Base-by-base conservation (phyloP, 2,329 filamentous ascomycete species). In the Pseudomassariella vexata region DNA sequence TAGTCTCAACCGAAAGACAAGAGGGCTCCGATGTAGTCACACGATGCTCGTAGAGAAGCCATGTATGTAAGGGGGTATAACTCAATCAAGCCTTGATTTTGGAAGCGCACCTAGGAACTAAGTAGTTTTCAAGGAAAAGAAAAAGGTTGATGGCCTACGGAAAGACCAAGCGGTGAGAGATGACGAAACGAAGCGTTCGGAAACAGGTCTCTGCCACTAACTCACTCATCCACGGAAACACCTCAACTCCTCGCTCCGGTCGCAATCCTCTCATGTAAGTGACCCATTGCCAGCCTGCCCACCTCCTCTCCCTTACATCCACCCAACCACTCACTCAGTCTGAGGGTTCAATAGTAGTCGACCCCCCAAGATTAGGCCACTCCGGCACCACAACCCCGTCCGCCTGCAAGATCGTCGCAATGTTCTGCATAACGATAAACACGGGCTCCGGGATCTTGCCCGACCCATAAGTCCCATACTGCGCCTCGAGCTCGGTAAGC, bases 371-470 rank as follows among this genome's bases (percentile, higher is more conserved):
- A 5, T 45, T 22, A 19, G 45, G 47, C 47, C 47, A 48, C 6
- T 40, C 46, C 1, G 41, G 41, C n/a, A 50, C 41, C 6, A 29
- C 23, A n/a, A 48, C 38, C 2, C 46, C 47, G 9, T 35, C 34
- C 20, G 27, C 36, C 39, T 48, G 44, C 35, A 52, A 33, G 15
- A 49, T 38, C 6, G 45, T 47, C 9, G 46, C 46, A 6, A 45
- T 30, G 24, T 41, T 47, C 27, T 46, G 36, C 45, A 49, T 48
- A 37, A 47, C 41, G 14, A 48, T 34, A 30, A 40, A 46, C 10
- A 49, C 36, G 3, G 45, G 39, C 19, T 35, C 33, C 11, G 46
- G 46, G 19, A 47, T 41, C 11, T 32, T 41, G 10, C 36, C 36
- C 17, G 37, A 39, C 9, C 40, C 42, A 25, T 44, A 48, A 5